Evolutionary conservation across 2,329 filamentous ascomycete species (phyloP), one percentile per base, ranked within the genome.

Genomic region (Pyricularia pennisetigena): DNA sequence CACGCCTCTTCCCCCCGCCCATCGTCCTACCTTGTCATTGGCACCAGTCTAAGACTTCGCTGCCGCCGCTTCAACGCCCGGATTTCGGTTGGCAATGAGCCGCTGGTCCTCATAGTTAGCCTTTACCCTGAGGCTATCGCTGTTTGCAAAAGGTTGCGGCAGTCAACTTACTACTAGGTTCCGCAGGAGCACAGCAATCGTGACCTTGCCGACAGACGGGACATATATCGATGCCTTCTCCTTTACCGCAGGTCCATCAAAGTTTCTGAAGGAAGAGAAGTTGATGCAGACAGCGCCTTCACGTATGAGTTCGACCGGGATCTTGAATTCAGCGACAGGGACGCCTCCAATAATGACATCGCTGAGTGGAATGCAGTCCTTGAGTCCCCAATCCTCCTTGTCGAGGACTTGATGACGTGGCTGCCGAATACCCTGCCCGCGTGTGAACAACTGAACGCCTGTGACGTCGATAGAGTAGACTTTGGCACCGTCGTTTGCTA

Each of bases 231-330:
- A 93, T 1, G 95, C 95, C 82, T 94, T 97, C 78, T 97, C 91
- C 81, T 97, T 98, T 72, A 98, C 88, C 65, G 91, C 91, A 0
- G 90, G 88, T 0, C 85, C 85, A 70, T 90, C 89, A 79, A 98
- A 98, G 81, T 99, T 98, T 82, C 94, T 92, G 79, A 91, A 93
- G 67, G 92, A 97, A 8, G 93, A 96, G 78, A 99, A 98, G 81
- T 99, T 99, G 82, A 99, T 94, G 83, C 95, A 99, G n/a, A 97
- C 92, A 32, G 92, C 94, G 65, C 95, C 95, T 68, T 97, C 92
- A 64, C 93, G 87, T 74, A 99, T 83, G 70, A 95, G 82, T 67
- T 92, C 86, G 3, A 90, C 90, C 6, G 94, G 92, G 29, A 99
- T 91, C 82, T 98, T 97, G 85, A 90, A 99, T 70, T 84, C 86